Base-by-base conservation (phyloP, 345 rosid species). In the Eucalyptus dawsonii region DNA sequence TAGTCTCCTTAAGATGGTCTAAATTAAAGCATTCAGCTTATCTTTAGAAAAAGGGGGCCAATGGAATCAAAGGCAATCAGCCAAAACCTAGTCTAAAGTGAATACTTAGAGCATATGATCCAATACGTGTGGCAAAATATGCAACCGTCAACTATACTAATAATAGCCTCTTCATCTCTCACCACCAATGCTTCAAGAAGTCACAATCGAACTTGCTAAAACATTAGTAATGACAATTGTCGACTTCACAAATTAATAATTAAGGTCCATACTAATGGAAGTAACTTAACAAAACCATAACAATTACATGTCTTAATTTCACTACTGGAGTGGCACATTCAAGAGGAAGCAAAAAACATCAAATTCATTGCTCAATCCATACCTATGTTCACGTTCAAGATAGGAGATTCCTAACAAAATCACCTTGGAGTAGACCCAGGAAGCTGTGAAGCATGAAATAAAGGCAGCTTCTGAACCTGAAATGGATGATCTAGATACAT, bases 351-450 rank as follows among this genome's bases (percentile, higher is more conserved):
- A n/a, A 69, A 6, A 44, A 65, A 44, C 50, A 88, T 88, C 45
- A 12, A 53, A 42, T 60, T 37, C 83, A 86, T 50, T 88, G 34
- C 44, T 37, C 42, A 25, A 45, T 72, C 62, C 92, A 88, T 97
- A 95, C 99, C 99, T 97, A 25, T 89, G 95, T 91, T 93, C 96
- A 85, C 80, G 93, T 93, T 97, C 99, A 89, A 97, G 97, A 93
- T 94, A 95, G 83, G 99, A 97, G 92, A 95, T 87, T 92, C 99
- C 99, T 65, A 97, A 92, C 88, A 94, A 90, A 88, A 95, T 92
- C 90, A 97, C 95, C 93, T 97, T 97, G 47, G 99, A 97, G 94
- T 94, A 96, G 51, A 97, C 95, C 98, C 97, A 97, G 50, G 95
- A 91, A 80, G 96, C 94, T 42, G 97, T 94, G 91, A 96, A 97